These are phyloP conservation scores for Phytophthora nicotianae DNA, from an alignment of 352 stramenopile species.

Conservation along the genomic window DNA sequence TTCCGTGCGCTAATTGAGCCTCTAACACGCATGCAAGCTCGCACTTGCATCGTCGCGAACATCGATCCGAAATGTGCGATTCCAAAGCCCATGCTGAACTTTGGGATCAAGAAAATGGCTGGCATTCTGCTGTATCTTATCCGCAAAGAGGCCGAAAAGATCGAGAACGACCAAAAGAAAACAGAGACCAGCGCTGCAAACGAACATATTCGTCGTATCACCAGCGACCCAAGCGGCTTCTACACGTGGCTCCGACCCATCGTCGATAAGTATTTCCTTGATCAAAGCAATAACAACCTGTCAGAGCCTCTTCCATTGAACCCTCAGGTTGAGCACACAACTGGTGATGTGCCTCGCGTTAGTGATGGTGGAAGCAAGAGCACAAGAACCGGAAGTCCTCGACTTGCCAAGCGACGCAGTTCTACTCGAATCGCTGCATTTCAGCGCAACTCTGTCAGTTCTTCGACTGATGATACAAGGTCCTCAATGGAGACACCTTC, in stretches of 20 bases:
- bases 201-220: slow-evolving; percentile 65
- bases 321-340: slow-evolving; percentile 10
- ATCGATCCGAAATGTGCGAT: slow-evolving; percentile 81
- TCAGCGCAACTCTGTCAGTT: slow-evolving; percentile 23
- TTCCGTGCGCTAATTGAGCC: slow-evolving; percentile 82
- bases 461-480: slow-evolving; percentile 3
- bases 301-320: slow-evolving; percentile 36
- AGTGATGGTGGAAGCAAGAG: slow-evolving; percentile 16
- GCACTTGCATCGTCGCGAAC: slow-evolving; percentile 81
- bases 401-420: slow-evolving; percentile 26
- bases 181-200: slow-evolving; percentile 30
- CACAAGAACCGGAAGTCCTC: slow-evolving; percentile 26
- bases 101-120: slow-evolving; percentile 84
- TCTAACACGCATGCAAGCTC: slow-evolving; percentile 62
- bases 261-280: slow-evolving; percentile 69
- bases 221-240: slow-evolving; percentile 74
- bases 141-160: slow-evolving; percentile 80
- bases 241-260: slow-evolving; percentile 75
- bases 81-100: slow-evolving; percentile 75
- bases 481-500: slow-evolving; percentile 5
- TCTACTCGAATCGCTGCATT: slow-evolving; percentile 44
- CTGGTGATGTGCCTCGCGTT: slow-evolving; percentile 7
- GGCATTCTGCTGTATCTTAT: slow-evolving; percentile 80
- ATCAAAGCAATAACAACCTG: slow-evolving; percentile 43
- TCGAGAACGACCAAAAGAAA: slow-evolving; percentile 63